Base-by-base conservation (phyloP, 2,329 filamentous ascomycete species). In the Setomelanomma holmii region DNA sequence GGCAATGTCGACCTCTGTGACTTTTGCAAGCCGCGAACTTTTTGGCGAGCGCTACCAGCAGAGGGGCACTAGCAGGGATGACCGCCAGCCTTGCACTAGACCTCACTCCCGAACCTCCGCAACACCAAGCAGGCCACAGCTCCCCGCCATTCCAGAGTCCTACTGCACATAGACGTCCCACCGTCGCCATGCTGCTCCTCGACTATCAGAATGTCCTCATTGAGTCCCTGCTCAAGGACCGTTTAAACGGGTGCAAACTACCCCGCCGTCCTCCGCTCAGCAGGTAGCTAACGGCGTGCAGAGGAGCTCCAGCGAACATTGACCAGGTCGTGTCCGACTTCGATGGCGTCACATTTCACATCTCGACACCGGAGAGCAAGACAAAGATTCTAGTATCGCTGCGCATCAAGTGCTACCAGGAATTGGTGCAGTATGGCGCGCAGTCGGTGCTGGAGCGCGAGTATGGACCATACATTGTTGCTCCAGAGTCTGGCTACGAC, bases 151-250 rank as follows among this genome's bases (percentile, higher is more conserved):
- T 53, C 42, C 27, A 49, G 38, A 33, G 51, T 50, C 45, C 41
- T 30, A 36, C 16, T 17, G 34, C 39, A 40, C 40, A 48, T 36
- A 53, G 52, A 46, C 53, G 53, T 51, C 40, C 33, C 41, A 49
- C 53, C 45, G 34, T 55, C 60, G 75, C 64, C 60, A 88, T 89
- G 95, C 87, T 99, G 81, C 88, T 99, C 67, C 88, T 99, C 76
- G 96, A 99, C 80, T 99, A 99, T 72, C 95, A 99, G 77, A 99
- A 99, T 78, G 91, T 96, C 45, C 85, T 99, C 74, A 96, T 99
- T 68, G 92, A 98, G 81, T 93, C 93, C 68, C 87, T 99, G 64
- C 86, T 99, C 63, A 96, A 89, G 66, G 96, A 99, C 81, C 86
- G 95, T 71, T 96, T 99, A 81, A 90, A 89, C 49, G 90, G 90